Conservation (phyloP, 345 rosid species). For the Firmiana major region DNA sequence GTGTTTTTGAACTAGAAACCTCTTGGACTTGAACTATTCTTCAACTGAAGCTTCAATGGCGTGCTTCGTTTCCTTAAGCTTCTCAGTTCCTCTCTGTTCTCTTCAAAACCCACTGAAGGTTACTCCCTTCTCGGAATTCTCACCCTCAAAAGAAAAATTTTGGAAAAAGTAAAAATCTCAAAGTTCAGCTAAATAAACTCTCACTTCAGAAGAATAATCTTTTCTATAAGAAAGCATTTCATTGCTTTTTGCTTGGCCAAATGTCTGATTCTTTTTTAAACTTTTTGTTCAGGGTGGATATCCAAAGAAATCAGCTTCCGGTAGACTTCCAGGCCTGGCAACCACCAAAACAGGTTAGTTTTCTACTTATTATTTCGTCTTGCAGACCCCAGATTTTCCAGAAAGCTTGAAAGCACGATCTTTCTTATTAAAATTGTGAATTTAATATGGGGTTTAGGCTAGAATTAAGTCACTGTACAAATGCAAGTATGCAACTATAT, state of each 20-base stretch:
- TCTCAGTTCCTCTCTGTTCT: slow-evolving; percentile 5
- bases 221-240: background rate
- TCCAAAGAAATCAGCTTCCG: background rate
- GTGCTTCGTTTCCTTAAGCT: slow-evolving; percentile 10
- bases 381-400: background rate
- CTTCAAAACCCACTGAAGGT: slow-evolving; percentile 1
- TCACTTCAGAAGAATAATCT: background rate
- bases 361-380: background rate
- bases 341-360: slow-evolving; percentile 9
- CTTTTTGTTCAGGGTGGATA: slow-evolving; percentile 9
- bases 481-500: background rate
- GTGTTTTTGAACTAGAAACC: background rate
- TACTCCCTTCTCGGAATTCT: background rate
- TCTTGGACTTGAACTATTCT: background rate
- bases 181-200: background rate
- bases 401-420: background rate
- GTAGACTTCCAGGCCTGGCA: background rate
- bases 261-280: background rate
- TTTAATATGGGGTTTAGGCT: background rate
- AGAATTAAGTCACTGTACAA: background rate
- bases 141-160: background rate
- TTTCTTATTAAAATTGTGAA: background rate
- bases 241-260: background rate
- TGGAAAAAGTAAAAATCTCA: background rate
- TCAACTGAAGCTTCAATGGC: background rate